Conservation (phyloP, 257 asterid genomes). For the Prunella vulgaris region DNA sequence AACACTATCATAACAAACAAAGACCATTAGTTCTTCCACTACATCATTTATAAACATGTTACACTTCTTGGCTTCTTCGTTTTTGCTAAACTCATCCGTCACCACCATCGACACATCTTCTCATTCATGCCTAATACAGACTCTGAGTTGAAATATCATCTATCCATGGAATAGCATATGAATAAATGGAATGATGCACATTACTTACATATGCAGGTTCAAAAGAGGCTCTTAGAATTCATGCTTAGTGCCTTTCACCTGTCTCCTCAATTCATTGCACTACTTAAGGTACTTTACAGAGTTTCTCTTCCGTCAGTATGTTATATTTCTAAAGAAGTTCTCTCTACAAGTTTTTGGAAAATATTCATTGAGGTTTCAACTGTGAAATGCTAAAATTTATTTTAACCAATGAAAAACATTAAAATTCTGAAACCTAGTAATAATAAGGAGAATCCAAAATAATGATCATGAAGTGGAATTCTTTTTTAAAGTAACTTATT, state of each 20-base stretch:
- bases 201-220: conserved; percentile 47
- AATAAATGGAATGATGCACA: conserved; percentile 18
- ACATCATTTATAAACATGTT: neutral
- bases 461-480: neutral
- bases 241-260: conserved; percentile 77
- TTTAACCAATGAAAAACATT: neutral
- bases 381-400: neutral
- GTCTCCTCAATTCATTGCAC: conserved; percentile 78
- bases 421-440: neutral
- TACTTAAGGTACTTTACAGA: conserved; percentile 60
- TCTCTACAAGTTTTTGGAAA: neutral
- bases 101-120: neutral
- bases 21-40: neutral
- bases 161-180: conserved; percentile 9
- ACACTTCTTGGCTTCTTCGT: neutral
- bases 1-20: neutral
- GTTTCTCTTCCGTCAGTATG: neutral
- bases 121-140: neutral
- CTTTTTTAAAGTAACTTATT: no score
- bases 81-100: neutral
- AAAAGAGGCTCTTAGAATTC: conserved; percentile 82
- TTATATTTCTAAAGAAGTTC: neutral
- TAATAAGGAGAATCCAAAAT: neutral
- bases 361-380: neutral
- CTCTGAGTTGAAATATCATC: neutral